Base-by-base conservation (phyloP, 495 filamentous ascomycete species). In the Tetracladium setigerum region DNA sequence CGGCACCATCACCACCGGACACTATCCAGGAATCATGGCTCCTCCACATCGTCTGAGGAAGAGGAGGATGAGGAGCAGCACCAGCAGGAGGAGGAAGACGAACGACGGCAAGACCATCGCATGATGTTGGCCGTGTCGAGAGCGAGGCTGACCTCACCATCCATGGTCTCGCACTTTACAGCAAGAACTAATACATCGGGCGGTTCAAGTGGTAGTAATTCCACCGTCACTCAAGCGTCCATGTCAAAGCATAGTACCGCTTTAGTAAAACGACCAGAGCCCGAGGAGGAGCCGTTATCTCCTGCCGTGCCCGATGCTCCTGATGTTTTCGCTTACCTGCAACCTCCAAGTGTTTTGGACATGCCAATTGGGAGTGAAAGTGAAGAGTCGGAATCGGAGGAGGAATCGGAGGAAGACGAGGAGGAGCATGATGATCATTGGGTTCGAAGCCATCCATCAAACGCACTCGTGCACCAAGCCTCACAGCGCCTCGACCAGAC, bases 151-250 rank as follows among this genome's bases (percentile, higher is more conserved):
- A 61, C 52, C n/a, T 61, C 55, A 5, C 58, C 58, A 1, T 61
- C 58, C 15, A 55, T 50, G 19, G 36, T 61, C 1, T 61, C 58
- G 8, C 42, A 33, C n/a, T 47, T 58, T 3, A 61, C 57, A n/a
- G 50, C 38, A 2, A 18, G 45, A 2, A 57, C 58, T 2, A 56
- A 56, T 15, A 51, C 47, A 7, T 66, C 66, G 5, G 57, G 56
- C 30, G 52, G 55, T 22, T 65, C 66, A 1, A 65, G 57, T 50
- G 61, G 54, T 14, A 65, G 64, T 44, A 57, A 59, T 27, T 63
- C 62, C 13, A 65, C 67, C 8, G 52, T 64, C 10, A 66, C 63
- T 7, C 60, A 62, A 51, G 46, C 48, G 14, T 58, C 56, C 13
- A 49, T 63, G 12, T 35, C 51, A 11, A 59, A 58, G 36, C 52